These are phyloP conservation scores for Zygnema cylindricum DNA, from an alignment of 139 green algal genomes.

Conservation along the genomic window DNA sequence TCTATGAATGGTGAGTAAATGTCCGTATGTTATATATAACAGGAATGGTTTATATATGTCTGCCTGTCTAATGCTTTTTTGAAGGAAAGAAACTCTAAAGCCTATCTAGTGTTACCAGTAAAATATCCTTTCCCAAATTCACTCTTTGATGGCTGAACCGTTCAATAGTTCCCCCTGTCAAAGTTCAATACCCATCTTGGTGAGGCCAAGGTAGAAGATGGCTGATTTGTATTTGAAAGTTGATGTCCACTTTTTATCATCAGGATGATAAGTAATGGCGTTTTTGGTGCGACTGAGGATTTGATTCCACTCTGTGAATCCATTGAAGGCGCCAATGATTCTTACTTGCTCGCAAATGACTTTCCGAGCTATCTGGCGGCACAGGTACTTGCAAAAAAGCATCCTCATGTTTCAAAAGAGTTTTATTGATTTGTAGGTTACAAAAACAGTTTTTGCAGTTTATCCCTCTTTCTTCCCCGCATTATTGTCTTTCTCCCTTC, in stretches of 20 bases:
- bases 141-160: not conserved
- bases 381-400: conserved; percentile 72
- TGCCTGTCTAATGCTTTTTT: no score
- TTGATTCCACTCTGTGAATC: conserved; percentile 87
- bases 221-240: no score
- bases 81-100: not conserved
- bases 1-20: no score
- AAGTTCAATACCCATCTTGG: not conserved
- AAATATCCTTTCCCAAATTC: not conserved
- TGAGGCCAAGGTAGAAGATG: no score
- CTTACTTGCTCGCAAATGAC: conserved; percentile 97
- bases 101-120: not conserved
- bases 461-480: no score
- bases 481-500: no score
- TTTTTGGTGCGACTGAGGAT: conserved; percentile 96
- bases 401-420: no score
- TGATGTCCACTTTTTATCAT: not conserved
- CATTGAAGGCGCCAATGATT: conserved; percentile 81
- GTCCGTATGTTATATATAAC: no score
- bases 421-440: no score
- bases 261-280: conserved; percentile 77
- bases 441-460: no score
- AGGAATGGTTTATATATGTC: no score
- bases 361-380: conserved; percentile 89
- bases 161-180: not conserved